Base-by-base conservation (phyloP, 208 protist genomes). In the Trypanosoma brucei region DNA sequence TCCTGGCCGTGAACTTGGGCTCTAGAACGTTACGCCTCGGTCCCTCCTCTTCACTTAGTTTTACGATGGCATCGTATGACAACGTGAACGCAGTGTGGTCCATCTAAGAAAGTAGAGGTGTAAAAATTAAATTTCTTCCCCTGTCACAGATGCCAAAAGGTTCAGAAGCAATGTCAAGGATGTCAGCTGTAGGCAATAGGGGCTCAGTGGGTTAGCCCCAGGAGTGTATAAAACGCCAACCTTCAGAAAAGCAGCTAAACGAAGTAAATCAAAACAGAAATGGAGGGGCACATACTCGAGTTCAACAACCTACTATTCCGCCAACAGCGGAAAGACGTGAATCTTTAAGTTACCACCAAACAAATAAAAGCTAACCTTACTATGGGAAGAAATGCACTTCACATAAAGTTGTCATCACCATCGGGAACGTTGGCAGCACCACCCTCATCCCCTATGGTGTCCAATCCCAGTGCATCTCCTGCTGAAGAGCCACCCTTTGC, bases 11-110 rank as follows among this genome's bases (percentile, higher is more conserved):
- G 35, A 83, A 87, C 58, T 92, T 91, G 4, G 84, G 85, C 59
- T 86, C 82, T 39, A 86, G 81, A 30, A 94, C 71, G 65, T 94
- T 94, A 6, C 67, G 68, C 36, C 76, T 36, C 0, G 88, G 88
- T 0, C 85, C 88, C 55, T 94, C 88, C 38, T 68, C 84, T 35
- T 57, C 70, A 62, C 75, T 81, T 6, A 92, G 63, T 0, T 55
- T 42, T 2, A 77, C 66, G 62, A 92, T 85, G n/a, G 67, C 76
- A 38, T 86, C 76, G 45, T 87, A 80, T 2, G 62, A 54, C 36
- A 64, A 49, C 14, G 62, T 58, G 59, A 94, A 94, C 9, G 49
- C 35, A 2, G 66, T 46, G 0, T 64, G 4, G 54, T 92, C 76
- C 84, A 91, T 94, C 48, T 46, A 14, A 22, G 22, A 22, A 22